Base-by-base conservation (phyloP, 2,329 filamentous ascomycete species). In the Coniochaeta ligniaria region DNA sequence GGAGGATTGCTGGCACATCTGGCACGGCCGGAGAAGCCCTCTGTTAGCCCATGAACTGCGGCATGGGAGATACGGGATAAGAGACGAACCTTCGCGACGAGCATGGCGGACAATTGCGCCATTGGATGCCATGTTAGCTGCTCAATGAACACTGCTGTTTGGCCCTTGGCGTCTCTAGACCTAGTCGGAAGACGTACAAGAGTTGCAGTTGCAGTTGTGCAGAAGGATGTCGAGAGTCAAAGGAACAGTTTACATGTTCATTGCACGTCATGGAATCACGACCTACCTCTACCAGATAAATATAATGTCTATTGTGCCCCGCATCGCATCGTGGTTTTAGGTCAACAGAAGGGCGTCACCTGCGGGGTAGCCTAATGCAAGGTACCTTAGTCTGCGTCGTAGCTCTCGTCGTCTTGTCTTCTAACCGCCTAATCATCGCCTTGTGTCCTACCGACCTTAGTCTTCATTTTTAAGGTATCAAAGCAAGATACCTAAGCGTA, bases 1-100 rank as follows among this genome's bases (percentile, higher is more conserved):
- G 76, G 28, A 96, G 84, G 72, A 98, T 96, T n/a, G 80, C 79
- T 26, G 87, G 84, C 61, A 96, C 85, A 70, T 98, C 94, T 96
- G 65, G 26, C 11, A 38, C 4, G 54, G 28, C 28, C 12, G 62
- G 41, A 11, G n/a, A 28, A 20, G 20, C 22, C 26, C 16, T 52
- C 22, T 28, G 47, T 52, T 52, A 52, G 7, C 14, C n/a, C 50
- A 9, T 55, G 61, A 57, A 36, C 45, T 33, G 28, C 16, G 43
- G n/a, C 12, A 24, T 8, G 59, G 12, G 36, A 54, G 54, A 59
- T 36, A 11, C 8, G 28, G 59, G 57, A 38, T 17, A 4, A 55
- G 26, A 31, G 35, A 62, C 67, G 28, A 66, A 86, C 86, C 86
- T 78, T 86, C 78, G 24, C 80, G 81, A 26, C 79, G 80, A 8